phyloP scores from a whole-genome alignment of 441 rosid genomes.

The Populus tomentosa region DNA sequence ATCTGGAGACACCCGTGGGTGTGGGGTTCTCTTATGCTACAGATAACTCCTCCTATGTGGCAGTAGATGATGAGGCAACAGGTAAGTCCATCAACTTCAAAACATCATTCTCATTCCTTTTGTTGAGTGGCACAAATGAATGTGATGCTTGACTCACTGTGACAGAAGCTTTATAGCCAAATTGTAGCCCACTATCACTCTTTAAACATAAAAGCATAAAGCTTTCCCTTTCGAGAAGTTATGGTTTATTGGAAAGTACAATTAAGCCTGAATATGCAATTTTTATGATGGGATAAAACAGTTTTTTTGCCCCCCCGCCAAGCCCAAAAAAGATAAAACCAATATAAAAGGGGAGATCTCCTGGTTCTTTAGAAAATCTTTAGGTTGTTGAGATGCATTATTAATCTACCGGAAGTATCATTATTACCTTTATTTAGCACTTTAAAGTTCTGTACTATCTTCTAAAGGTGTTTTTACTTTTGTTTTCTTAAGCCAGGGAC shows the following conservation, averaged over 20 bases:
- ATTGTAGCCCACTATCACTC: not conserved
- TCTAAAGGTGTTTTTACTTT: constrained; percentile 22
- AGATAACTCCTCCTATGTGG: constrained; percentile 60
- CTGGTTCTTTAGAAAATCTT: too few species aligned
- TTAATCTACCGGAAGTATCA: not conserved
- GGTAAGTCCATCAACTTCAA: constrained; percentile 38
- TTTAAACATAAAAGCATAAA: not conserved
- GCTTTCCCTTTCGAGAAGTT: not conserved
- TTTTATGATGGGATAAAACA: not conserved
- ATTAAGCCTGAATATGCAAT: not conserved
- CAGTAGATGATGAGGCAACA: constrained; percentile 77
- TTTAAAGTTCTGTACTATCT: not conserved
- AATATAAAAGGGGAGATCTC: not conserved
- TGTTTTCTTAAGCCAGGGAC: constrained; percentile 69
- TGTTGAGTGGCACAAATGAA: not conserved
- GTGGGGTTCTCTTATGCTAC: constrained; percentile 96
- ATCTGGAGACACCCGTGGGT: constrained; percentile 88
- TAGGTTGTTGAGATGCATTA: not conserved
- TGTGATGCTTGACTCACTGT: not conserved
- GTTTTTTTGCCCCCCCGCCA: not conserved
- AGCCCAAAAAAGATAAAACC: not conserved
- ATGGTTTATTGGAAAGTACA: not conserved
- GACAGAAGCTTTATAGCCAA: not conserved
- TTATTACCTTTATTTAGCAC: not conserved
- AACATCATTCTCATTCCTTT: not conserved